Conservation (phyloP, 331 rosid genomes). For the Prunus yedoensis region DNA sequence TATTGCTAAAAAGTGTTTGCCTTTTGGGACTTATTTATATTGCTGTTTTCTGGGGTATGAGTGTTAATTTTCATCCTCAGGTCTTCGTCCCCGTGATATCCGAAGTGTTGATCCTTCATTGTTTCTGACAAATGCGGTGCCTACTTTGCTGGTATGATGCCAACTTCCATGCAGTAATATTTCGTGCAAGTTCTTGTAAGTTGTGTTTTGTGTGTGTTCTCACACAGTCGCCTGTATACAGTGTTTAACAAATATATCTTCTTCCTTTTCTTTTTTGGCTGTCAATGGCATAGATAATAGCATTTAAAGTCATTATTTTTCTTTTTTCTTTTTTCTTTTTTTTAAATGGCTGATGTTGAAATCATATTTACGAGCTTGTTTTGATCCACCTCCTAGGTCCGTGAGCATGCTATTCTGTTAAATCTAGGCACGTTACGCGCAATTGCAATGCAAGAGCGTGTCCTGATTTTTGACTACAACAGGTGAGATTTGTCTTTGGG, state of each 20-base stretch:
- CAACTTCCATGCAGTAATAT: background rate
- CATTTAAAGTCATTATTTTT: background rate
- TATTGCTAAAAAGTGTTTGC: too few relatives aligned
- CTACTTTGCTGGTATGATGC: slow-evolving; percentile 78
- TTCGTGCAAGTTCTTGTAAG: background rate
- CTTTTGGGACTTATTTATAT: background rate
- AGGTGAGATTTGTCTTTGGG: slow-evolving; percentile 49
- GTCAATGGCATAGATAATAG: background rate
- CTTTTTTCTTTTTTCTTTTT: background rate
- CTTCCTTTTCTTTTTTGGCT: too few relatives aligned
- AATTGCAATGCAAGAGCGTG: slow-evolving; percentile 85
- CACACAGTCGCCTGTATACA: background rate
- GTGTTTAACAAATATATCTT: too few relatives aligned
- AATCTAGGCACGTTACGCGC: slow-evolving; percentile 93
- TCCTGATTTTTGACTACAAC: slow-evolving; percentile 79
- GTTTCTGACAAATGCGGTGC: slow-evolving; percentile 89
- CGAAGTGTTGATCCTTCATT: slow-evolving; percentile 96
- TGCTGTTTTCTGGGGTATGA: slow-evolving; percentile 11
- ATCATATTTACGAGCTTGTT: slow-evolving; percentile 14
- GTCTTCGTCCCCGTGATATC: slow-evolving; percentile 96
- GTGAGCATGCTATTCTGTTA: slow-evolving; percentile 91
- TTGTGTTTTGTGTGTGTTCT: background rate
- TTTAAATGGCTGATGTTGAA: background rate
- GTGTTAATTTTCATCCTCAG: slow-evolving; percentile 39
- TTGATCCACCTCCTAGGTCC: slow-evolving; percentile 60